Percentiles rank a stretch among this genome's conserved stretches.
phyloP scores from a whole-genome alignment of 345 rosid genomes.

The Lenwebbia sp. region DNA sequence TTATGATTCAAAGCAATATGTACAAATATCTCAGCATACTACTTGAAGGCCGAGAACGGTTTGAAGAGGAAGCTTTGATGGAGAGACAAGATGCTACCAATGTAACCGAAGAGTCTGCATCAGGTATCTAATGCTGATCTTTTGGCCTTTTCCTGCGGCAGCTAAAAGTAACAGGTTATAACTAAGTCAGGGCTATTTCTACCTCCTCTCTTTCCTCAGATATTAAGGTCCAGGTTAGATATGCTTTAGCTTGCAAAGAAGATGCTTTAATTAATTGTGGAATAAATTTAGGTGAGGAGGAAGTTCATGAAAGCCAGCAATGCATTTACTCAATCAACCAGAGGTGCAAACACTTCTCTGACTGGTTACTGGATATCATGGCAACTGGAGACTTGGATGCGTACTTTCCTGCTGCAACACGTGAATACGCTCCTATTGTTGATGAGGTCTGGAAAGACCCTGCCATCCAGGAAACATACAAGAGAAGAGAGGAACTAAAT shows the following conservation, averaged over 20 bases:
- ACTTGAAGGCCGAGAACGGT: conserved; percentile 56
- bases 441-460: conserved; percentile 52
- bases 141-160: not conserved
- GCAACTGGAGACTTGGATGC: conserved; percentile 52
- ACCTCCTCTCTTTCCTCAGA: not conserved
- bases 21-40: conserved; percentile 56
- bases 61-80: conserved; percentile 43
- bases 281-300: conserved; percentile 14
- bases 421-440: conserved; percentile 52
- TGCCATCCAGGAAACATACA: conserved; percentile 60
- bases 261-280: not conserved
- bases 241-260: not conserved
- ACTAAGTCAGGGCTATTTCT: not conserved
- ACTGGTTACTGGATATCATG: conserved; percentile 48
- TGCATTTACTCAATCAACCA: conserved; percentile 44
- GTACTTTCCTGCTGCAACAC: conserved; percentile 68
- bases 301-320: conserved; percentile 9
- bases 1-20: conserved; percentile 59
- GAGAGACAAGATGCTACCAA: conserved; percentile 5
- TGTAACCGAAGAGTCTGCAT: conserved; percentile 11
- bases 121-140: conserved; percentile 18
- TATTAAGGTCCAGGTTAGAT: not conserved
- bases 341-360: conserved; percentile 46
- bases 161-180: not conserved
- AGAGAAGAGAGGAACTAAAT: conserved; percentile 39